A percentile compares a stretch with the other conserved stretches of the same genome.
These are phyloP conservation scores for Mrakia blollopis DNA, from an alignment of 768 basidiomycete genomes.

Conservation along the genomic window DNA sequence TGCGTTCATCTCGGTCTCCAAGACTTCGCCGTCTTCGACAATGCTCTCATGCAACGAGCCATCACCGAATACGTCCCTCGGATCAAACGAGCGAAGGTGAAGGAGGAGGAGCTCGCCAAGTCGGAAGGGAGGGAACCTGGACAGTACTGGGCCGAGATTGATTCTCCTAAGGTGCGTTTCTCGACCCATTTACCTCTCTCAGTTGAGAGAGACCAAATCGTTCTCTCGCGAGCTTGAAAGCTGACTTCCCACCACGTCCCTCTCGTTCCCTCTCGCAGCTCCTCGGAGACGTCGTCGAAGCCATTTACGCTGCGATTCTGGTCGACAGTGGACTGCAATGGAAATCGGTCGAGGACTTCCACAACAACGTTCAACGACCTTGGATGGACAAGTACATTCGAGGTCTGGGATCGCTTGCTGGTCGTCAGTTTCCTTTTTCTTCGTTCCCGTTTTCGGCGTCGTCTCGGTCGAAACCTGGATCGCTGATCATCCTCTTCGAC, in stretches of 20 bases:
- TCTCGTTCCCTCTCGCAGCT: slow-evolving; percentile 48
- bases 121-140: slow-evolving; percentile 55
- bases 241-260: neutral
- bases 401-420: slow-evolving; percentile 13
- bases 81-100: slow-evolving; percentile 47
- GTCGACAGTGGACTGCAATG: slow-evolving; percentile 67
- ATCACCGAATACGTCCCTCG: slow-evolving; percentile 56
- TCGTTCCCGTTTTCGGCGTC: neutral
- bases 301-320: slow-evolving; percentile 71
- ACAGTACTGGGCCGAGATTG: slow-evolving; percentile 73
- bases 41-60: slow-evolving; percentile 51
- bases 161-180: slow-evolving; percentile 65
- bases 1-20: slow-evolving; percentile 67
- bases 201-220: neutral
- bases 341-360: slow-evolving; percentile 56
- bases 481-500: neutral
- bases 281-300: slow-evolving; percentile 74
- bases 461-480: too few species aligned
- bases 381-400: slow-evolving; percentile 69
- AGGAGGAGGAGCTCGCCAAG: slow-evolving; percentile 51
- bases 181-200: neutral
- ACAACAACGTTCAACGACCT: slow-evolving; percentile 63
- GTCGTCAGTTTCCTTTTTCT: slow-evolving; percentile 12
- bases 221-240: too few species aligned
- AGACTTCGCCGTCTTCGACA: slow-evolving; percentile 58